These are phyloP conservation scores for Bassia scoparia DNA, from an alignment of 148 eudicot genomes.

Conservation along the genomic window DNA sequence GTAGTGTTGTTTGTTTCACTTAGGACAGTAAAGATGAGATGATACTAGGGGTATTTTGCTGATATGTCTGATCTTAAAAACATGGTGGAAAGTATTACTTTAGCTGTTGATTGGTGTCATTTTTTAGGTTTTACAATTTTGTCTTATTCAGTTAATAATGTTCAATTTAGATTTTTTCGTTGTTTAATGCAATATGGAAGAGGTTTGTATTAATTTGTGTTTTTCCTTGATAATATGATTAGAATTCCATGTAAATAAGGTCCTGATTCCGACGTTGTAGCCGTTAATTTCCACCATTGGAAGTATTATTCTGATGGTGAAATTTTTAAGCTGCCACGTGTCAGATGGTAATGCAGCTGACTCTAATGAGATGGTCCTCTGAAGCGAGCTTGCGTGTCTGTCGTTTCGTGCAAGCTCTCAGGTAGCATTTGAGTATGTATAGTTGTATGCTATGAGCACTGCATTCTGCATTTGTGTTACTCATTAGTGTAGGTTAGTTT, in stretches of 20 bases:
- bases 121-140: background rate
- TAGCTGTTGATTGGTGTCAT: background rate
- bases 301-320: conserved; percentile 65
- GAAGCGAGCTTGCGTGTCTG: conserved; percentile 66
- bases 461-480: background rate
- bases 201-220: conserved; percentile 19
- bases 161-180: conserved; percentile 1
- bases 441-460: background rate
- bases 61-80: conserved; percentile 79
- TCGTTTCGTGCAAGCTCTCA: conserved; percentile 87
- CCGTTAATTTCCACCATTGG: conserved; percentile 74
- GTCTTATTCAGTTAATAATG: background rate
- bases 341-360: conserved; percentile 39
- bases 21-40: conserved; percentile 98
- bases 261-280: conserved; percentile 61
- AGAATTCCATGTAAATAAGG: conserved; percentile 77
- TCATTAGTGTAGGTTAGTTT: background rate
- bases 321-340: conserved; percentile 54
- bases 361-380: conserved; percentile 35
- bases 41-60: conserved; percentile 91
- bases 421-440: conserved; percentile 32
- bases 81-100: conserved; percentile 80
- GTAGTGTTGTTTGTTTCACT: conserved; percentile 14
- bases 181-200: conserved; percentile 4
- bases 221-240: conserved; percentile 20